Conservation (phyloP, 2,329 filamentous ascomycete genomes). For the Calonectria honghensis region DNA sequence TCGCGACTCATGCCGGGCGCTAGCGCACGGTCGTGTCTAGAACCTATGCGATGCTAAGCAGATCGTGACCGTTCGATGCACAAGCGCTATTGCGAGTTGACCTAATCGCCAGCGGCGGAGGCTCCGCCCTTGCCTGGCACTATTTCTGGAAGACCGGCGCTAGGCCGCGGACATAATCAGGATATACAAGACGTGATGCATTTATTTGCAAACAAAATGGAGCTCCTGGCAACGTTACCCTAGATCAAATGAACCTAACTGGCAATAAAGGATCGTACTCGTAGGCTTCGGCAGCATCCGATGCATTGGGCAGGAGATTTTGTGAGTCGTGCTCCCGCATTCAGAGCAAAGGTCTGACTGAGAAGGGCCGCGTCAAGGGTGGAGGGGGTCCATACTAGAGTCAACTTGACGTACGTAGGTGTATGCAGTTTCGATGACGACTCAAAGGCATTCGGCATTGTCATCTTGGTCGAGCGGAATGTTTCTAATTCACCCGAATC, state of each 20-base stretch:
- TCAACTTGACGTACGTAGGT: background rate
- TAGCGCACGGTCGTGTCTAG: background rate
- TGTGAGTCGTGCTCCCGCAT: background rate
- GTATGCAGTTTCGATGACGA: background rate
- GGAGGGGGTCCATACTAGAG: background rate
- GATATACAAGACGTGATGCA: background rate
- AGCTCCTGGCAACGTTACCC: too few relatives aligned
- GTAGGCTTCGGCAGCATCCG: background rate
- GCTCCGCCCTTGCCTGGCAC: background rate
- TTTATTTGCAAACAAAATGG: background rate
- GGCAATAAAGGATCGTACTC: too few relatives aligned
- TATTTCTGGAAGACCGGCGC: background rate
- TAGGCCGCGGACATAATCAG: background rate
- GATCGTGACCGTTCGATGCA: background rate
- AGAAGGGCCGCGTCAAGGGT: background rate
- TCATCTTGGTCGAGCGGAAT: background rate
- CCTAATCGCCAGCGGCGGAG: background rate
- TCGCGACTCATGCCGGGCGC: background rate
- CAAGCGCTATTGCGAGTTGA: background rate
- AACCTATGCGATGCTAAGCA: too few relatives aligned
- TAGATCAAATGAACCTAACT: too few relatives aligned
- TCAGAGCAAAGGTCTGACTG: background rate
- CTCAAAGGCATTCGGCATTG: constrained; percentile 3
- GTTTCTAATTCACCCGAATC: background rate
- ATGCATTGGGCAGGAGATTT: background rate